Conservation (phyloP, 768 basidiomycete genomes). For the Mycena floridula region DNA sequence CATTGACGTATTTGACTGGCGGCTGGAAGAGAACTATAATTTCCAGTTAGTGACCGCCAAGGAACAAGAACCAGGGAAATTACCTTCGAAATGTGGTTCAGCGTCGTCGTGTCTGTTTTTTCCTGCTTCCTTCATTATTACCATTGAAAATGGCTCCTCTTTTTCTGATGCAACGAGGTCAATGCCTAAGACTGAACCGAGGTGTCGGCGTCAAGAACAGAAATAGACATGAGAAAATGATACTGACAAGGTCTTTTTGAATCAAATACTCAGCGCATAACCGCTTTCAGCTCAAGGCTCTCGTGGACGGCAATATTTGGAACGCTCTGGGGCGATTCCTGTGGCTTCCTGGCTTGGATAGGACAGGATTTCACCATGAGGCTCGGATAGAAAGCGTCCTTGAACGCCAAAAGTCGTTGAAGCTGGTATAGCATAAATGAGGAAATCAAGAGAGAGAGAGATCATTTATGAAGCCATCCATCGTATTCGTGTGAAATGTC, state of each 20-base stretch:
- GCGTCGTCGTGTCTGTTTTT: slow-evolving; percentile 57
- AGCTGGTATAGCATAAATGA: slow-evolving; percentile 32
- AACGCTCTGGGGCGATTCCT: slow-evolving; percentile 48
- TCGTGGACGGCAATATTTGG: slow-evolving; percentile 74
- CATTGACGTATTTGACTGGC: slow-evolving; percentile 56
- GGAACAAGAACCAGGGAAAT: no score
- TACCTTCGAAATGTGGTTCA: slow-evolving; percentile 86
- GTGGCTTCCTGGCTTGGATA: slow-evolving; percentile 62
- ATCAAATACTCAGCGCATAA: slow-evolving; percentile 73
- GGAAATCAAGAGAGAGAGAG: slow-evolving; percentile 10
- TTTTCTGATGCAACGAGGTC: slow-evolving; percentile 89
- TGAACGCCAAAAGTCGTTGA: slow-evolving; percentile 83
- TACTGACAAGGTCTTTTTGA: slow-evolving; percentile 53
- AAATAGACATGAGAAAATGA: background rate
- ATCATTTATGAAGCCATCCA: slow-evolving; percentile 68
- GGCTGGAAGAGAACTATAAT: slow-evolving; percentile 80
- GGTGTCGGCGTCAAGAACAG: no score
- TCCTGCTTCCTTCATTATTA: slow-evolving; percentile 46
- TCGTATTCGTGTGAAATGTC: slow-evolving; percentile 70
- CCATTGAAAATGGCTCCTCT: slow-evolving; percentile 51
- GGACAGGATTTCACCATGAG: slow-evolving; percentile 74
- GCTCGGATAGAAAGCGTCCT: slow-evolving; percentile 66
- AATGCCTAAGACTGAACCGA: slow-evolving; percentile 78
- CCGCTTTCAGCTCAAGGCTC: slow-evolving; percentile 72
- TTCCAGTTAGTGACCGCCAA: no score